Evolutionary conservation across 2,329 filamentous ascomycete species (phyloP), one percentile per base, ranked within the genome.

Genomic region (Phialophora macrospora): DNA sequence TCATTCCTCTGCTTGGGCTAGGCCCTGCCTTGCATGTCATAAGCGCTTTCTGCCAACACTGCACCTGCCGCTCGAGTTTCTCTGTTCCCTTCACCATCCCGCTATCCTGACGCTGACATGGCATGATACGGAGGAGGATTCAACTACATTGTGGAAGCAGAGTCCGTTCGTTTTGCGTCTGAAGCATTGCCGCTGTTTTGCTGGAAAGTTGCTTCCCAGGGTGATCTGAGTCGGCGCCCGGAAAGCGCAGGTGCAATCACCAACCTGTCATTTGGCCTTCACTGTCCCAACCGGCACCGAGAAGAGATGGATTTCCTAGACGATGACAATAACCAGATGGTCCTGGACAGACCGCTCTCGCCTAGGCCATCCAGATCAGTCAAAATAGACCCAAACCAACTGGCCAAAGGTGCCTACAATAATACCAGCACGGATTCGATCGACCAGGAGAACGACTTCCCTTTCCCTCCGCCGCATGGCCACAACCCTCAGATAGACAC

Each of bases 381-480:
- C 24, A 64, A 60, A 24, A 68, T 72, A 55, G 70, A 72, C 56
- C 70, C 68, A 4, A 65, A 69, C 41, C 60, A 66, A 55, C 63
- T 71, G 11, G 65, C 67, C 38, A 59, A 28, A 22, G 46, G 62
- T 41, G 51, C 64, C 22, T 65, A 64, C 60, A 54, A 48, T 22
- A 58, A 70, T 63, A 55, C 58, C 44, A 65, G 66, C 52, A 70
- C 73, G 58, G 68, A 71, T 32, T 73, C 74, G 49, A 59, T 74
- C 60, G 71, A 78, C 46, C 72, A 71, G 61, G 74, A 73, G 64
- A 69, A 72, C 67, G 72, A 72, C 69, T 75, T 74, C 60, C 75
- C 73, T 62, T 73, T 69, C 67, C 71, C 76, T 66, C 73, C 70
- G 60, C 70, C 75, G 48, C 58, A 60, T 34, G 46, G 46, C 57